Evolutionary conservation across 495 filamentous ascomycete genomes (phyloP), one percentile per base, ranked within the genome.

Genomic region (Melanomma pulvis-pyrius): DNA sequence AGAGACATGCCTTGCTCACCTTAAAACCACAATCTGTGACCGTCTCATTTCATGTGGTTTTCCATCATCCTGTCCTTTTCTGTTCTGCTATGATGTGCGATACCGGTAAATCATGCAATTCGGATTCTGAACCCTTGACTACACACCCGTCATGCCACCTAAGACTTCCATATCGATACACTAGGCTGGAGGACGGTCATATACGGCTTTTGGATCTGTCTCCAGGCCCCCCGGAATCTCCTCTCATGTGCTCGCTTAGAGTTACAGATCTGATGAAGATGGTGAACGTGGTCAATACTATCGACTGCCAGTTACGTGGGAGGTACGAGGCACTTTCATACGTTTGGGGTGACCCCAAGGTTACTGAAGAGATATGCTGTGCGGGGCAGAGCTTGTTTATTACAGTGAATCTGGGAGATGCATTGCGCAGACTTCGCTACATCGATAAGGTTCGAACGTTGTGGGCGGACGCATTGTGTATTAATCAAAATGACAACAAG

Each of bases 321-420:
- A 11, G 25, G 6, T 66, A 39, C 29, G 54, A 59, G 52, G 55
- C 63, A n/a, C n/a, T 66, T 17, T 66, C 63, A 17, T 66, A 66
- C 26, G 63, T 66, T 17, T 66, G 54, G 63, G 63, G 54, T 0
- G 46, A 59, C 22, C 26, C 26, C 15, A 21, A 41, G 6, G 32
- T 17, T 1, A 15, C n/a, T 9, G 56, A 28, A n/a, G 26, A 21
- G 47, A 59, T 59, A 24, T 13, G 15, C 1, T 58, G 62, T 53
- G 41, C 24, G 17, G 46, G 56, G 7, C 19, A 8, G 21, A 12
- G 17, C 17, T 21, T 60, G n/a, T 15, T 22, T 5, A 44, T 66
- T 29, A 59, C 41, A 0, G 21, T 22, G 11, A 66, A 66, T 36
- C 56, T 66, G 2, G 13, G 13, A 13, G 48, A 34, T 29, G 63